Percentiles rank a stretch among this genome's conserved stretches.
Conservation (phyloP, 2,329 filamentous ascomycete species). For the Penicillium sclerotigenum region DNA sequence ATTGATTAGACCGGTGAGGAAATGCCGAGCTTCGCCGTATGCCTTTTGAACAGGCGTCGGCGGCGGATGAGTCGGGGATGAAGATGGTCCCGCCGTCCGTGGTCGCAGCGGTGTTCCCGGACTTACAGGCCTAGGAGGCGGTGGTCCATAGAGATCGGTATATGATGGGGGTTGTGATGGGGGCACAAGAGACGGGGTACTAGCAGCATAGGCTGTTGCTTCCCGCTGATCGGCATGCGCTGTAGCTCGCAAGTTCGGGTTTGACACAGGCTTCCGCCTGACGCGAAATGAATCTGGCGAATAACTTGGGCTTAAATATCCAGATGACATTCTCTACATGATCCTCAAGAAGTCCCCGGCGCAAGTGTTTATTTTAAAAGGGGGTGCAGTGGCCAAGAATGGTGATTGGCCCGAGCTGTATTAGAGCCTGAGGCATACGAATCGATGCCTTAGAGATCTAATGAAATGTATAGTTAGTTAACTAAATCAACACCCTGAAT, state of each 20-base stretch:
- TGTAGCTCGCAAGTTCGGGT: slow-evolving; percentile 22
- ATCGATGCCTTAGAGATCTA: neutral
- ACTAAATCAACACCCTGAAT: neutral
- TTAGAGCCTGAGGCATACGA: neutral
- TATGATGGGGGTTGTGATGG: slow-evolving; percentile 20
- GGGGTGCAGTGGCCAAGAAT: neutral
- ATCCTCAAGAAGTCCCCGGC: neutral
- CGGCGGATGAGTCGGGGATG: slow-evolving; percentile 1
- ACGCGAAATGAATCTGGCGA: slow-evolving; percentile 16
- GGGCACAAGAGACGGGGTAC: slow-evolving; percentile 11
- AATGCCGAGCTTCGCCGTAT: slow-evolving; percentile 58
- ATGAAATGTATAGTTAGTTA: too few species aligned
- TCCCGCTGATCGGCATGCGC: slow-evolving; percentile 14
- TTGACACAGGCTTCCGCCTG: slow-evolving; percentile 24
- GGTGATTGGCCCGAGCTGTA: neutral
- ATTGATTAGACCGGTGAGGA: slow-evolving; percentile 62
- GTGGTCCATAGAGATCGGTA: slow-evolving; percentile 17
- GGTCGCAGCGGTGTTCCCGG: slow-evolving; percentile 10
- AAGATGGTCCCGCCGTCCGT: slow-evolving; percentile 13
- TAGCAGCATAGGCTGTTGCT: slow-evolving; percentile 3
- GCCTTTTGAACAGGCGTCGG: slow-evolving; percentile 33
- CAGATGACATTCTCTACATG: slow-evolving; percentile 15
- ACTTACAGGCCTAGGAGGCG: neutral
- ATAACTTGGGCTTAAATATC: slow-evolving; percentile 9
- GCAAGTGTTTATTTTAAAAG: neutral